Base-by-base conservation (phyloP, 106 monocot species). In the Allium cepa region DNA sequence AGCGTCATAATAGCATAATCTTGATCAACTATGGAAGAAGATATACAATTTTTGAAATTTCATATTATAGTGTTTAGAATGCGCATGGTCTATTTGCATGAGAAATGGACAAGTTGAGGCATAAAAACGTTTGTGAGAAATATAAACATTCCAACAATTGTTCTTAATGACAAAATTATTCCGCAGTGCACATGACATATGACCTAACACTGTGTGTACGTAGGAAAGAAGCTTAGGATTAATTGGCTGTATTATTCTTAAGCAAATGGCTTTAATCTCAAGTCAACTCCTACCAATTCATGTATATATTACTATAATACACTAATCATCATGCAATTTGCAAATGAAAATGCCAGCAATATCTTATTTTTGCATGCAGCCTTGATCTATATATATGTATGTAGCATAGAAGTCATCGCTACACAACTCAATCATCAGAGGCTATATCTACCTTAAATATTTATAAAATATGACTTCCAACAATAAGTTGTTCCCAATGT, bases 391-490 rank as follows among this genome's bases (percentile, higher is more conserved):
- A 67, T 67, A 36, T 36, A 36, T 36, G 36, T 36, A 48, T 22
- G 26, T 26, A 51, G 49, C 7, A 3, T 22, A 7, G 17, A 51
- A 51, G 50, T 7, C 53, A 52, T 55, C 3, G 3, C 36, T 67
- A 51, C 36, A 22, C 4, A 67, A 67, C 26, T 50, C 65, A 66
- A 66, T 4, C 65, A 50, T 50, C 65, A 18, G 5, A 50, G 18
- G n/a, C 16, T 49, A 17, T 50, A n/a, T 36, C 17, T 18, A 47
- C 11, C 16, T 16, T 0, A 9, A 52, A 14, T 56, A 12, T 22
- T 18, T 16, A 51, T n/a, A n/a, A n/a, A 53, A 55, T 53, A 66
- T 74, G 66, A 49, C 66, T 58, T 74, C 73, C 16, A 64, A 36
- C 36, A 36, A 36, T 36, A 36, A 36, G 36, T 36, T 36, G 5